Evolutionary conservation across 306 rosid species (phyloP).

Genomic region (Citrullus amarus): DNA sequence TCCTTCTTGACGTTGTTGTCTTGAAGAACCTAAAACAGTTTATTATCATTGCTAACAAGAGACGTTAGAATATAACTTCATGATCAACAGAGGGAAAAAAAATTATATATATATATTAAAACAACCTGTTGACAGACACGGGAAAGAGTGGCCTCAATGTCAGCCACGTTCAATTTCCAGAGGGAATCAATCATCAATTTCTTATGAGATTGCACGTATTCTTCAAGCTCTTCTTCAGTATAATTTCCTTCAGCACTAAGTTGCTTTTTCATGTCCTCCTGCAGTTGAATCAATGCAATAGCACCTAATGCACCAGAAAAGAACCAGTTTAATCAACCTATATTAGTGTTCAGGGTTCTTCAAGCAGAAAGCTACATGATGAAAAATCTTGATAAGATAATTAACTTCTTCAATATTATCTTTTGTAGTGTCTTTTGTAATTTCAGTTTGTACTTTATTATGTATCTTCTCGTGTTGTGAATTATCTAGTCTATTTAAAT

Average conservation of each 20-base stretch:
- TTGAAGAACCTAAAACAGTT: constrained; percentile 71
- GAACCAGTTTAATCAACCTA: constrained; percentile 18
- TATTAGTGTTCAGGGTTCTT: not conserved
- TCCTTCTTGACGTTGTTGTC: constrained; percentile 74
- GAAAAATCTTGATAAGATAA: not conserved
- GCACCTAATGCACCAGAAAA: constrained; percentile 55
- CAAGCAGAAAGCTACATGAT: not conserved
- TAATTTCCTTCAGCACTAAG: constrained; percentile 82
- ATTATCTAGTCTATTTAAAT: no score
- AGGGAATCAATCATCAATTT: constrained; percentile 87
- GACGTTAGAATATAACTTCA: not conserved
- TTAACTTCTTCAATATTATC: not conserved
- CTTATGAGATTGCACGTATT: constrained; percentile 74
- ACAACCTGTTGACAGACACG: constrained; percentile 93
- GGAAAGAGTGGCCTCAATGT: constrained; percentile 94
- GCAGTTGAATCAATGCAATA: constrained; percentile 90
- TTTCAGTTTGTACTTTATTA: no score
- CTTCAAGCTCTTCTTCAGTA: constrained; percentile 89
- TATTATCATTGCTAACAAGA: constrained; percentile 15
- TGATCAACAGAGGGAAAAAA: not conserved
- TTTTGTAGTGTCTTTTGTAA: not conserved
- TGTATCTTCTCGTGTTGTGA: no score
- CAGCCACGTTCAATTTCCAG: constrained; percentile 98
- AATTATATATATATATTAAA: not conserved
- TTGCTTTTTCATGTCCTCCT: constrained; percentile 96